Conservation (phyloP, 2,329 filamentous ascomycete genomes). For the Calycina herbarum region DNA sequence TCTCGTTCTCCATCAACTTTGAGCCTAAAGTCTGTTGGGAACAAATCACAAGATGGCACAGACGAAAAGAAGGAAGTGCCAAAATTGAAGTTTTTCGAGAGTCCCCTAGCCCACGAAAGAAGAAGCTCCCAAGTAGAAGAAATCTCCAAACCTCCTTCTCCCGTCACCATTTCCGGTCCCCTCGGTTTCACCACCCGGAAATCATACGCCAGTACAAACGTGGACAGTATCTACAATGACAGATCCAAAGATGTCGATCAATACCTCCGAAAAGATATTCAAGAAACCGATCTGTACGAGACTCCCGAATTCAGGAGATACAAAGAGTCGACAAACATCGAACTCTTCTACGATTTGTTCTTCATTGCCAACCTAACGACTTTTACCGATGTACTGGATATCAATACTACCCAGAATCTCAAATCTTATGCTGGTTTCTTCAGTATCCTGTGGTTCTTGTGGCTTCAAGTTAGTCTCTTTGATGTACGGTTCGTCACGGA, state of each 20-base stretch:
- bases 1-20: background rate
- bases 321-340: slow-evolving; percentile 30
- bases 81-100: slow-evolving; percentile 24
- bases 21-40: slow-evolving; percentile 5
- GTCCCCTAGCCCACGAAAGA: slow-evolving; percentile 20
- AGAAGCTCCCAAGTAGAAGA: slow-evolving; percentile 1
- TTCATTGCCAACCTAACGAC: slow-evolving; percentile 61
- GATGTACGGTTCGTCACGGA: slow-evolving; percentile 59
- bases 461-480: slow-evolving; percentile 58
- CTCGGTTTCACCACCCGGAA: background rate
- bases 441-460: slow-evolving; percentile 54
- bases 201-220: background rate
- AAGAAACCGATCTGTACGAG: slow-evolving; percentile 2
- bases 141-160: background rate
- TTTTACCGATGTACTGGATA: slow-evolving; percentile 55
- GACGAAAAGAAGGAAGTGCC: slow-evolving; percentile 7
- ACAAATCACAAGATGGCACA: background rate
- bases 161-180: slow-evolving; percentile 17
- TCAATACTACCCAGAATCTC: slow-evolving; percentile 47
- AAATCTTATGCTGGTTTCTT: slow-evolving; percentile 55
- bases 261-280: background rate
- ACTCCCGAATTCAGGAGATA: slow-evolving; percentile 13
- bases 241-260: background rate
- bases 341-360: slow-evolving; percentile 59
- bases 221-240: slow-evolving; percentile 10